Evolutionary conservation across 306 rosid genomes (phyloP).

Genomic region (Albizia julibrissin): DNA sequence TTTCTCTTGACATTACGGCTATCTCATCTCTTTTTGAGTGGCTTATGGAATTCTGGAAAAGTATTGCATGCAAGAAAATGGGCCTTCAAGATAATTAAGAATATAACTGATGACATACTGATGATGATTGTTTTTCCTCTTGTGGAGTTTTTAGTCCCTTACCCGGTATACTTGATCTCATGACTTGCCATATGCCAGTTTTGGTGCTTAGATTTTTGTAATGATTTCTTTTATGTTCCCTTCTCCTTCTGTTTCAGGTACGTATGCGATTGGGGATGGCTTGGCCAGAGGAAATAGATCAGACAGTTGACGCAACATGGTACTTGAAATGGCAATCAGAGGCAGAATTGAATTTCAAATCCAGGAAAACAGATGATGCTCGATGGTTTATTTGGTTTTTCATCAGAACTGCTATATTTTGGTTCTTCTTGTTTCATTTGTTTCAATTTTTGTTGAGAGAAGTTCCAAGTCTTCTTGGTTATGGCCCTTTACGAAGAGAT

Average conservation of each 20-base stretch:
- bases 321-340: constrained; percentile 89
- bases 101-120: constrained; percentile 70
- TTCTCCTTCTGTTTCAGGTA: constrained; percentile 52
- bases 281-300: constrained; percentile 84
- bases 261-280: constrained; percentile 86
- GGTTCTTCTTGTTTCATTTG: constrained; percentile 62
- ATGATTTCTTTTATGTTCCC: constrained; percentile 17
- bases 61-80: constrained; percentile 48
- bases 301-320: constrained; percentile 76
- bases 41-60: constrained; percentile 58
- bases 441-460: constrained; percentile 53
- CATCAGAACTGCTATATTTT: constrained; percentile 54
- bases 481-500: constrained; percentile 75
- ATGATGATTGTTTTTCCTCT: constrained; percentile 69
- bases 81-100: constrained; percentile 48
- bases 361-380: constrained; percentile 50
- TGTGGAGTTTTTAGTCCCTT: constrained; percentile 70
- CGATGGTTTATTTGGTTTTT: constrained; percentile 66
- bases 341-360: constrained; percentile 61
- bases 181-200: constrained; percentile 31
- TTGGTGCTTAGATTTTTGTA: constrained; percentile 23
- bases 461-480: constrained; percentile 66
- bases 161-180: constrained; percentile 62
- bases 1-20: constrained; percentile 58
- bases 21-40: constrained; percentile 53